Percentiles rank a stretch among this genome's conserved stretches.
Conservation (phyloP, 2,329 filamentous ascomycete genomes). For the Apiospora marii region DNA sequence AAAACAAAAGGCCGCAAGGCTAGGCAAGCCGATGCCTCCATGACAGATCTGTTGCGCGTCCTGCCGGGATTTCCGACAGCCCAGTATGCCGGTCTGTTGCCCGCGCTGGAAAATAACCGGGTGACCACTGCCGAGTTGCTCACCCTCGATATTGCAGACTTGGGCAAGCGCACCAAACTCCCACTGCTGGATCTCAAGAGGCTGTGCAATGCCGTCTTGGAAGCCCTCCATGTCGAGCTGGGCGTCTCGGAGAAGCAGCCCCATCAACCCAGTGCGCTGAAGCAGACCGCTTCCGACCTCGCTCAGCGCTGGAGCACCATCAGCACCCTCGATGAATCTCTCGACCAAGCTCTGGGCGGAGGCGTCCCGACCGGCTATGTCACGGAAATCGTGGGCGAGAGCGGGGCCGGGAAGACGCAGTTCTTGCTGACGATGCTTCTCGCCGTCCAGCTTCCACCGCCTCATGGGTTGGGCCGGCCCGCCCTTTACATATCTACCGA, state of each 20-base stretch:
- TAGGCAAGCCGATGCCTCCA: conserved; percentile 49
- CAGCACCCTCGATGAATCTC: conserved; percentile 78
- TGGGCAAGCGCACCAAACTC: conserved; percentile 85
- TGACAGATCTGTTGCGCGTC: conserved; percentile 87
- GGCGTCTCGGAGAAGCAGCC: conserved; percentile 40
- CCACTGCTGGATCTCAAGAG: conserved; percentile 82
- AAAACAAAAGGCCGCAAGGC: conserved; percentile 32
- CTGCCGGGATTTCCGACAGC: conserved; percentile 80
- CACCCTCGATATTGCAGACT: conserved; percentile 80
- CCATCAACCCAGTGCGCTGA: conserved; percentile 32
- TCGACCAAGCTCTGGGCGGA: conserved; percentile 77
- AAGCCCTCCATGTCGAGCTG: conserved; percentile 71
- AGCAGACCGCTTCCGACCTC: conserved; percentile 47
- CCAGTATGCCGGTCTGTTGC: conserved; percentile 77
- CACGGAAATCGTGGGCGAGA: conserved; percentile 92
- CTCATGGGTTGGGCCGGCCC: conserved; percentile 73
- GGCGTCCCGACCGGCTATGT: conserved; percentile 84
- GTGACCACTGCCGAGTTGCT: conserved; percentile 86
- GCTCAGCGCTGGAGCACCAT: conserved; percentile 63
- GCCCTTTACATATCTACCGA: conserved; percentile 96
- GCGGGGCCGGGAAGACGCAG: conserved; percentile 94
- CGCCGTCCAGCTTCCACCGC: conserved; percentile 80
- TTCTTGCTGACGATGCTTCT: conserved; percentile 86
- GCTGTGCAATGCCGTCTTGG: conserved; percentile 72
- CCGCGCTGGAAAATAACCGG: conserved; percentile 78